A percentile compares a stretch with the other conserved stretches of the same genome.
Evolutionary conservation across 2,329 filamentous ascomycete genomes (phyloP).

Genomic region (Fusarium pseudoanthophilum): DNA sequence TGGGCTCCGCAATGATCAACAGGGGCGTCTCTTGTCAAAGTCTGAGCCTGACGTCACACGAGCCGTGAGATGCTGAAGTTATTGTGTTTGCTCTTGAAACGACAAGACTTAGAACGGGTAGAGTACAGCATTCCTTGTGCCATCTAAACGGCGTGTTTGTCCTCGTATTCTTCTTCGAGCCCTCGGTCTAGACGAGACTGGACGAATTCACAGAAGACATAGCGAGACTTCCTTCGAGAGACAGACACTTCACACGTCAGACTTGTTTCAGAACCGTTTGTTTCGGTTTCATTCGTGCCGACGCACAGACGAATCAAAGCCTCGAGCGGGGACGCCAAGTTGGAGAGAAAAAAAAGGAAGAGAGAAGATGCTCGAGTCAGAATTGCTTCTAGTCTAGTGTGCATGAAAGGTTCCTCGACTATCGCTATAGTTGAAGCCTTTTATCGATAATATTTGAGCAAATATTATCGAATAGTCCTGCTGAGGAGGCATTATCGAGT

Average conservation of each 20-base stretch:
- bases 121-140: not conserved
- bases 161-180: conserved; percentile 4
- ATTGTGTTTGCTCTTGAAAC: conserved; percentile 38
- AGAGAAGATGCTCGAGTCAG: conserved; percentile 3
- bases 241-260: conserved; percentile 16
- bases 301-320: conserved; percentile 19
- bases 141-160: conserved; percentile 12
- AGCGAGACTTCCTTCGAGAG: not conserved
- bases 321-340: conserved; percentile 15
- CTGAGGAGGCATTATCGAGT: not conserved
- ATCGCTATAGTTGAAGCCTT: not conserved
- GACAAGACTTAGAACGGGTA: not conserved
- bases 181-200: not conserved
- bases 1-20: conserved; percentile 33
- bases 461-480: not conserved
- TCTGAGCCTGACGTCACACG: conserved; percentile 33
- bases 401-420: not conserved
- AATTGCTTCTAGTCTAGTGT: not conserved
- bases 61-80: not conserved
- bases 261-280: conserved; percentile 37
- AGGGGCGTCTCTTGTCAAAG: conserved; percentile 18
- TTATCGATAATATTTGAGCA: not conserved
- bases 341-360: not conserved
- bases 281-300: conserved; percentile 35
- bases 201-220: not conserved